Base-by-base conservation (phyloP, 2,329 filamentous ascomycete species). In the Aureobasidium sp. region DNA sequence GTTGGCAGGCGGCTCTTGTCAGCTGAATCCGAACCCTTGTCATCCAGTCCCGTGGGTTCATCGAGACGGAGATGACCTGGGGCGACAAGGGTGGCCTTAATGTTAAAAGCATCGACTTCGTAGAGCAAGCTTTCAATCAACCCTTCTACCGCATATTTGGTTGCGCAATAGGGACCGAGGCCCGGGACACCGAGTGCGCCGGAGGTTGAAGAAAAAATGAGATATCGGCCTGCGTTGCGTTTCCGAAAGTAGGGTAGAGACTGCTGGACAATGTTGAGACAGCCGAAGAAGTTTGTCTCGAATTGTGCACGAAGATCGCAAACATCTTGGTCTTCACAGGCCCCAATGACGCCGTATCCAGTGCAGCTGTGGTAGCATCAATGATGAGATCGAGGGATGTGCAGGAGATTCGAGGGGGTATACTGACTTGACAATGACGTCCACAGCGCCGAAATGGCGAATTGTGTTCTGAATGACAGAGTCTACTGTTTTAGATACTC, bases 201-300 rank as follows among this genome's bases (percentile, higher is more conserved):
- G 36, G 89, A 89, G 0, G 91, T 97, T 9, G 89, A 94, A 71
- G 91, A 96, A 76, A 97, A 97, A 65, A 97, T 96, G 55, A 97
- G 80, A 73, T 97, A 97, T 34, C 92, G 84, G 1, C 94, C 94
- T 32, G 73, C 70, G 30, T 64, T 62, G 29, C 66, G 63, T 27
- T 63, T 62, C 57, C 93, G 86, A 68, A 97, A 95, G 76, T 96
- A 91, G 0, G 92, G 91, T 41, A 97, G 78, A 1, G 89, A 92
- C 25, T 90, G 79, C 73, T 97, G 91, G 63, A 97, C 88, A 68
- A 99, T 96, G 75, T 97, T 89, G 63, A 97, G 76, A 0, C 91
- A 95, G 59, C 94, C 94, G 81, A 96, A 93, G 75, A 97, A 96
- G 75, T 99, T 99, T 27, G 92, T 97, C 78, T 95, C 91, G 76